Base-by-base conservation (phyloP, 345 rosid species). In the Euphorbia tirucalli region DNA sequence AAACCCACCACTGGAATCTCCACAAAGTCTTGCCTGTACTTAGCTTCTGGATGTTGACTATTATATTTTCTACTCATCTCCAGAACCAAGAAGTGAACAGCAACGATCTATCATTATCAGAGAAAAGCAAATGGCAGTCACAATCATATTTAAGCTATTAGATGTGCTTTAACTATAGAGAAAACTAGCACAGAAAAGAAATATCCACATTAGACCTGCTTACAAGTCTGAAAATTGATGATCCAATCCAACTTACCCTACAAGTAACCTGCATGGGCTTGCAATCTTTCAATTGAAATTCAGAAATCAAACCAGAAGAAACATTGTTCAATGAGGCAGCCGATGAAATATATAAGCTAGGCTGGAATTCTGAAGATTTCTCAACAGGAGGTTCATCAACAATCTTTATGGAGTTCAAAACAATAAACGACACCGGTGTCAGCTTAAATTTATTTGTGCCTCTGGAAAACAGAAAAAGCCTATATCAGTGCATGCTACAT, bases 1-100 rank as follows among this genome's bases (percentile, higher is more conserved):
- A 94, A 87, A 61, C 92, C 87, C 58, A 88, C 92, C 63, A 94
- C 82, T 58, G 95, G 92, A 80, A 94, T 89, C 71, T 85, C 81
- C 57, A 94, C 68, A 78, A 19, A 79, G 50, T 73, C 74, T 69
- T 75, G 27, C 69, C 14, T 67, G 27, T 77, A 71, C 61, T 68
- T 60, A 63, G 70, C 75, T 60, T 81, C 74, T 18, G 81, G 72
- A 28, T 11, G 65, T 62, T 70, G 43, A 61, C 55, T 25, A 68
- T 75, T 63, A 75, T 64, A 67, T 46, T 77, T 71, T 30, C 41
- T 60, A 31, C 61, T 74, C 37, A 75, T 82, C 87, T 91, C 90
- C 79, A 92, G 74, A 72, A 94, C 79, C 67, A 90, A 77, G 68
- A 87, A 46, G 52, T 63, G 80, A 66, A 94, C 77, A 44, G 90